phyloP scores from a whole-genome alignment of 1,284 basidiomycete genomes.

The Mycena citricolor region DNA sequence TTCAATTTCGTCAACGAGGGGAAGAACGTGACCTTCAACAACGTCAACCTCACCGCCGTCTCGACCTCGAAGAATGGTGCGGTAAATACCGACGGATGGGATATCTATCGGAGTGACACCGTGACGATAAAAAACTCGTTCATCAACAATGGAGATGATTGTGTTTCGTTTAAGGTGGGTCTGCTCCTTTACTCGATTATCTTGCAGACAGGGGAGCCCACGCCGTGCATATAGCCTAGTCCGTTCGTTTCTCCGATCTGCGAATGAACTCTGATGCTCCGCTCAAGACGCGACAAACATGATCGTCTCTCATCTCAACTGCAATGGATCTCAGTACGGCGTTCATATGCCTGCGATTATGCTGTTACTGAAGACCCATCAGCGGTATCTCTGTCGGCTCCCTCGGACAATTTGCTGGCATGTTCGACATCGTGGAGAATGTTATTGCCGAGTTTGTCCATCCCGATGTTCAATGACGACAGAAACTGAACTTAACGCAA shows the following conservation, averaged over 20 bases:
- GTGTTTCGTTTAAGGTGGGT: conserved; percentile 56
- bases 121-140: conserved; percentile 51
- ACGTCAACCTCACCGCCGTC: conserved; percentile 43
- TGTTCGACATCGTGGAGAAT: conserved; percentile 67
- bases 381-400: conserved; percentile 67
- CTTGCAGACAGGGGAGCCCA: too few species aligned
- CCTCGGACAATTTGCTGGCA: conserved; percentile 54
- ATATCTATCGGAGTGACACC: conserved; percentile 57
- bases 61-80: conserved; percentile 46
- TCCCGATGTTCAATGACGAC: background rate
- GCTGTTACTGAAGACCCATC: conserved; percentile 1
- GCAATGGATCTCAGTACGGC: conserved; percentile 57
- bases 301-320: conserved; percentile 56
- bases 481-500: background rate
- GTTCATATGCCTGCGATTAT: background rate
- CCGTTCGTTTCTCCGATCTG: too few species aligned
- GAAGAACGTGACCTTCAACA: conserved; percentile 47
- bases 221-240: too few species aligned
- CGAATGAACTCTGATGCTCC: too few species aligned
- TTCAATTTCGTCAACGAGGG: conserved; percentile 51
- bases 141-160: conserved; percentile 64
- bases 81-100: conserved; percentile 63
- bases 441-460: conserved; percentile 47
- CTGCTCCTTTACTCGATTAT: background rate
- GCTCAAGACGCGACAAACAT: conserved; percentile 54